Evolutionary conservation across 23 red algal species (phyloP), one percentile per base, ranked within the genome.

Genomic region (Gracilaria vermiculophylla): DNA sequence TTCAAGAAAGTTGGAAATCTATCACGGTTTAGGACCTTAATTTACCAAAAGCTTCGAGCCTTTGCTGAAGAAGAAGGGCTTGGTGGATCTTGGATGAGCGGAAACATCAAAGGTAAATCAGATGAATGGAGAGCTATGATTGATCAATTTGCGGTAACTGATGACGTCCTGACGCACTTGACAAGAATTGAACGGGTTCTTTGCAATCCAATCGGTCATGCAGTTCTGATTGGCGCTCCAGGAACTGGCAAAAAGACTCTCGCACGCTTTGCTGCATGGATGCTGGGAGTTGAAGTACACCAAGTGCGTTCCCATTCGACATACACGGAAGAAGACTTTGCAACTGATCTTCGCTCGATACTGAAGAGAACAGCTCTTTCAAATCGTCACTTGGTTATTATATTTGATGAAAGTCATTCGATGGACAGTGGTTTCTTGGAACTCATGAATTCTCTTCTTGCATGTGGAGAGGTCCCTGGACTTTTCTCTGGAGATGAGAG

Each of bases 321-420:
- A 41, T 93, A 93, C 42, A 67, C 80, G 25, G 80, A 72, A 36
- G 49, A 27, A n/a, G 67, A 93, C 55, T 93, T 93, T 79, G 79
- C 90, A 33, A 41, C 48, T 69, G 90, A 93, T 77, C 47, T 93
- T 49, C 77, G 90, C 35, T 20, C 17, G 0, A 76, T 85, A n/a
- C 90, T 93, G 24, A 80, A 80, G n/a, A 62, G 57, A 57, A 53
- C 80, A 37, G 81, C 78, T 51, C 50, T 84, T 16, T 51, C 27
- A 19, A 76, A 69, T 70, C 33, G 49, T 27, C 80, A 83, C 19
- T 24, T 93, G 4, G 34, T 93, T 49, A 77, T 93, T 66, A 84
- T 93, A 32, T 93, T 93, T 80, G 90, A 93, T 69, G 90, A 93
- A 66, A 85, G 80, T 53, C 78, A 93, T 78, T 80, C 80, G 14